These are phyloP conservation scores for Gastrodia elata DNA, from an alignment of 106 monocot genomes.

Conservation along the genomic window DNA sequence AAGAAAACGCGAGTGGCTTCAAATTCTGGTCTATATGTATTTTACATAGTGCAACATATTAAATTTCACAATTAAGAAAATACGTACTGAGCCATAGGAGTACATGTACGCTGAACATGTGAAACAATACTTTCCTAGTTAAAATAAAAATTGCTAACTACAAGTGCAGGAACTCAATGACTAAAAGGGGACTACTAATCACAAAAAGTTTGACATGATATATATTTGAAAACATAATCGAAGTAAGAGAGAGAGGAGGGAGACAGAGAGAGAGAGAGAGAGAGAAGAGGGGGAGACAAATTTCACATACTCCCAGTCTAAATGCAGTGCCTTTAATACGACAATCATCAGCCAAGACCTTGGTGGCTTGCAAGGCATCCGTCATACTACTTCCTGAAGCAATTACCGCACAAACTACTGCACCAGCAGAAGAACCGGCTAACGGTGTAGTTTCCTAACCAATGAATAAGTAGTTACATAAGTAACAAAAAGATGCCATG, in stretches of 20 bases:
- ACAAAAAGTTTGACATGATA: background rate
- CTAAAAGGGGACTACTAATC: background rate
- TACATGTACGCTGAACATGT: background rate
- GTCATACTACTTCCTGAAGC: slow-evolving; percentile 81
- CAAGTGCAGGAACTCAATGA: background rate
- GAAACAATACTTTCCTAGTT: background rate
- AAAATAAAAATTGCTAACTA: background rate
- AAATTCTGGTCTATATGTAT: background rate
- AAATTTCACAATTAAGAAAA: background rate
- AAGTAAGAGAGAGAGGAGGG: background rate
- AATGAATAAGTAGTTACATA: slow-evolving; percentile 4
- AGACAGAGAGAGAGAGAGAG: background rate
- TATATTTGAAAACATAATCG: background rate
- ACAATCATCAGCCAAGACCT: slow-evolving; percentile 82
- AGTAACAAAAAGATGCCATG: slow-evolving; percentile 3
- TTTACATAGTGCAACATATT: background rate
- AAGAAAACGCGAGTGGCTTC: background rate
- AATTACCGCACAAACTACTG: slow-evolving; percentile 80
- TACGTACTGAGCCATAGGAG: background rate
- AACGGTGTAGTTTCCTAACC: slow-evolving; percentile 84
- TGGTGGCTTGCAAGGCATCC: slow-evolving; percentile 53
- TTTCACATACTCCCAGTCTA: slow-evolving; percentile 73
- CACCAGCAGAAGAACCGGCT: slow-evolving; percentile 98
- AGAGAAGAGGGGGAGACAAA: background rate
- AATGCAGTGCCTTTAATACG: slow-evolving; percentile 86